Base-by-base conservation (phyloP, 208 protist species). In the Zelonia costaricensis region DNA sequence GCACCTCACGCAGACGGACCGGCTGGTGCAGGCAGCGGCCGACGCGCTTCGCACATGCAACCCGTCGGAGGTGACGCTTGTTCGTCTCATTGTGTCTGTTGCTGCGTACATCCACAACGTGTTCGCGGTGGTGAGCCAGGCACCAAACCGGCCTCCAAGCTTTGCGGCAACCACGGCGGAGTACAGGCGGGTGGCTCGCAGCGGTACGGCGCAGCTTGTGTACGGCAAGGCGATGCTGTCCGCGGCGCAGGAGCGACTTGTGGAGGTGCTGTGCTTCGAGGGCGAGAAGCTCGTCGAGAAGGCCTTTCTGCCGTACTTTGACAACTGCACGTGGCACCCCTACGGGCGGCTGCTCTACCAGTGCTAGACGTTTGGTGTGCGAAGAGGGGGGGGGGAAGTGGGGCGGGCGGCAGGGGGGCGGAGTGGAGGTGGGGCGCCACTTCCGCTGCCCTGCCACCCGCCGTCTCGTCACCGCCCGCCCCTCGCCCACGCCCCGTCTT, bases 61-160 rank as follows among this genome's bases (percentile, higher is more conserved):
- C 39, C 53, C 59, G 16, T 61, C 62, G 1, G 74, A 74, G 61
- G 61, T 69, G 22, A 65, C 74, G 18, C 33, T 85, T 12, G 59
- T 81, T 22, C 75, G 69, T 40, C 62, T 81, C 1, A 54, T 81
- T 42, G 70, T 78, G n/a, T 67, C 56, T 18, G 55, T 78, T 28
- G 74, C 66, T 28, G 43, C 58, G 30, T 80, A 79, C 64, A 64
- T 81, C 28, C 59, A 63, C 16, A 69, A 66, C 33, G 74, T 78
- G 57, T 55, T 76, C 38, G 45, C 45, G 23, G 47, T 67, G 62
- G 33, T 60, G 22, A 55, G 20, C 49, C 52, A 35, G 40, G 59
- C n/a, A n/a, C n/a, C n/a, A n/a, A n/a, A n/a, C n/a, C n/a, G n/a
- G n/a, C n/a, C n/a, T n/a, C n/a, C n/a, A n/a, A n/a, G n/a, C n/a